A percentile compares a stretch with the other conserved stretches of the same genome.
phyloP scores from a whole-genome alignment of 2,329 filamentous ascomycete species.

The Aspergillus phoenicis region DNA sequence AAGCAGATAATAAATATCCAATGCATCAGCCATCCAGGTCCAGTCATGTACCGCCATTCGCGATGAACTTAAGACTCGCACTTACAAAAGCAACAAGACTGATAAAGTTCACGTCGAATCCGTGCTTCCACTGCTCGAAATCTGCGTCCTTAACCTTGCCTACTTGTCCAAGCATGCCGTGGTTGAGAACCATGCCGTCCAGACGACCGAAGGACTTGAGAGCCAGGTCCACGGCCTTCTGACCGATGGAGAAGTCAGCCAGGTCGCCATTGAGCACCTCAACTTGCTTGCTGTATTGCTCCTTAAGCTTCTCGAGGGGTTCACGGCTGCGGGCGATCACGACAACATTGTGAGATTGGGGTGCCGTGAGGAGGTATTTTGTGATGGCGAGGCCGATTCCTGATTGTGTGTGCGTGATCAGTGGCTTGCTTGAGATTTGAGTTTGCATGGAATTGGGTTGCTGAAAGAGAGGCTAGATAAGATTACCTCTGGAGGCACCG shows the following conservation, averaged over 20 bases:
- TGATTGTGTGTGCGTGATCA: slow-evolving; percentile 26
- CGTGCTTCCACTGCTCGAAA: slow-evolving; percentile 71
- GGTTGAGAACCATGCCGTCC: slow-evolving; percentile 85
- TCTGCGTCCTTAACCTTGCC: slow-evolving; percentile 67
- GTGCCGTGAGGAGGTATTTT: slow-evolving; percentile 58
- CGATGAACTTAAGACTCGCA: too few relatives aligned
- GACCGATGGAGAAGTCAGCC: slow-evolving; percentile 55
- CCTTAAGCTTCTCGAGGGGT: slow-evolving; percentile 57
- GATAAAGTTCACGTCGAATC: slow-evolving; percentile 86
- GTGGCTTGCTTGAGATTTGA: neutral
- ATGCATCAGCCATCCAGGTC: neutral
- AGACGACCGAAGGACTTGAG: slow-evolving; percentile 69
- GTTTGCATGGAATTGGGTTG: neutral
- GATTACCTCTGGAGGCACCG: slow-evolving; percentile 62
- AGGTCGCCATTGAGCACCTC: slow-evolving; percentile 62
- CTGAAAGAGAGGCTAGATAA: neutral
- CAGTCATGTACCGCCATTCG: neutral
- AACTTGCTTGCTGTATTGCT: slow-evolving; percentile 57
- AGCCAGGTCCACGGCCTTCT: slow-evolving; percentile 66
- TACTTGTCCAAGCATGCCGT: slow-evolving; percentile 78
- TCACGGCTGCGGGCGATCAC: slow-evolving; percentile 59
- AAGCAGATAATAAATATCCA: neutral
- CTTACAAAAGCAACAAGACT: slow-evolving; percentile 76
- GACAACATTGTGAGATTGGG: slow-evolving; percentile 58
- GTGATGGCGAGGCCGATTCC: slow-evolving; percentile 65